Evolutionary conservation across 1,284 basidiomycete species (phyloP), one percentile per base, ranked within the genome.

Genomic region (Paramarasmius palmivorus): DNA sequence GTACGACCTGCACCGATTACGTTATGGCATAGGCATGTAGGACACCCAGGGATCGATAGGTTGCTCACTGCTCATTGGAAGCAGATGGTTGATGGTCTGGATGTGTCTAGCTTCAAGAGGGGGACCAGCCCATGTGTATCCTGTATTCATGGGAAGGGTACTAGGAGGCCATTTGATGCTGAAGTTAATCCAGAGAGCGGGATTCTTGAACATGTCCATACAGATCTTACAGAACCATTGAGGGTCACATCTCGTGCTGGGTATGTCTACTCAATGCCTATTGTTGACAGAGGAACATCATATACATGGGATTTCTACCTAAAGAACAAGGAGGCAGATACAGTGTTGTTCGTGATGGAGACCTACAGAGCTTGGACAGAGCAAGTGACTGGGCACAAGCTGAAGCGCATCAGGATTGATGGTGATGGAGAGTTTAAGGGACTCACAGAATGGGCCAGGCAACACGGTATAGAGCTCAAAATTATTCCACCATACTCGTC

Each of bases 401-500:
- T 54, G n/a, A 19, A 23, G 32, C 4, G 4, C 19, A 19, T 54
- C 17, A 5, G 47, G 3, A 40, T 49, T n/a, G 53, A 54, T 37
- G 36, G 36, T 20, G 53, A 40, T 1, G 25, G 9, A 17, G 47
- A 54, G 26, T 54, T 54, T 29, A 38, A 37, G 0, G 2, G 12
- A 0, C 60, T 59, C 58, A 4, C 25, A 0, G 20, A 35, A 2
- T 64, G 58, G 49, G 53, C 55, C 14, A 10, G 12, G 1, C 42
- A 12, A 1, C 52, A 57, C 17, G 60, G 62, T 0, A 64, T 65
- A 12, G 36, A 58, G 3, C 48, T 58, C 0, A 59, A 59, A 23
- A 54, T 57, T 6, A 65, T 42, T 2, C 50, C 65, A 2, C 59
- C 61, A 1, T 60, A 54, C 22, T 54, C 53, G 0, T 54, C 53